These are phyloP conservation scores for Stagonosporopsis tanaceti DNA, from an alignment of 2,329 filamentous ascomycete genomes.

Conservation along the genomic window DNA sequence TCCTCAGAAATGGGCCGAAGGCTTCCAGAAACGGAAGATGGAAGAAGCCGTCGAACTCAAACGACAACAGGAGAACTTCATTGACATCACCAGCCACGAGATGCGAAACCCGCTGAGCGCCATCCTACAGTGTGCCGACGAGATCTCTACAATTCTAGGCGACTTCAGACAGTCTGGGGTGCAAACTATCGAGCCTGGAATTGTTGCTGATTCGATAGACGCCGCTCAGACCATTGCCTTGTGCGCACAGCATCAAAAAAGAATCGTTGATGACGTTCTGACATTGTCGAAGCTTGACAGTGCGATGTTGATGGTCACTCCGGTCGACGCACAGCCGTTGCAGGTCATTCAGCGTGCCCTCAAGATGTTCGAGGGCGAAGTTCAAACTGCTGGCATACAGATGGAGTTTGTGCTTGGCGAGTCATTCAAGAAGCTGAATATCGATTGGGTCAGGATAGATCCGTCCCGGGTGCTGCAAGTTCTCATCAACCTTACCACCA, in stretches of 20 bases:
- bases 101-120: constrained; percentile 80
- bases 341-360: constrained; percentile 71
- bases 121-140: constrained; percentile 78
- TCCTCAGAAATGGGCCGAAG: constrained; percentile 84
- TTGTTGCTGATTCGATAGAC: constrained; percentile 70
- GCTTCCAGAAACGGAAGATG: constrained; percentile 77
- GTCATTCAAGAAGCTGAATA: constrained; percentile 64
- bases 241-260: constrained; percentile 81
- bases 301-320: constrained; percentile 75
- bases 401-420: constrained; percentile 70
- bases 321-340: constrained; percentile 72
- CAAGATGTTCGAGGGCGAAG: constrained; percentile 81
- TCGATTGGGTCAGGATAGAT: constrained; percentile 77
- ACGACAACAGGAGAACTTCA: constrained; percentile 81
- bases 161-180: constrained; percentile 57
- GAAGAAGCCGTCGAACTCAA: constrained; percentile 85
- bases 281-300: constrained; percentile 71
- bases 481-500: constrained; percentile 80
- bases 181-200: constrained; percentile 55
- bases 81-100: constrained; percentile 79
- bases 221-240: constrained; percentile 79
- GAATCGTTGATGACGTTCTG: constrained; percentile 59
- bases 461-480: constrained; percentile 79
- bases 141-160: constrained; percentile 66
- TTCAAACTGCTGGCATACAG: constrained; percentile 72